Base-by-base conservation (phyloP, 768 basidiomycete species). In the Psilocybe cubensis region DNA sequence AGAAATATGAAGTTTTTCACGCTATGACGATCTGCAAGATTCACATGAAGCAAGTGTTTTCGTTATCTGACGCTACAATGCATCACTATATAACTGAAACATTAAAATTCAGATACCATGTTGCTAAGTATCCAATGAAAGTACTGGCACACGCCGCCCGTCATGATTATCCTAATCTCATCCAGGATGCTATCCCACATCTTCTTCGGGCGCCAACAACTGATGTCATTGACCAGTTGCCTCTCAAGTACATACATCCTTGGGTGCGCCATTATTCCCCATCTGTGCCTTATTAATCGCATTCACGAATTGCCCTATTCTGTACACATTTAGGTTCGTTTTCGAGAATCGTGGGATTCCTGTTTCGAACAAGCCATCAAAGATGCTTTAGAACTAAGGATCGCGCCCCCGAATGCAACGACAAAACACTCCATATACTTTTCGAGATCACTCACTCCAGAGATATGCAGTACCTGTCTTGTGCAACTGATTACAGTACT, bases 1-100 rank as follows among this genome's bases (percentile, higher is more conserved):
- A 68, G 48, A 69, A 68, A 41, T 70, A 69, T 44, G 66, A 68
- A 45, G 66, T 70, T 9, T 72, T 63, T 45, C 55, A 62, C 28
- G 68, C 66, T 1, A 69, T 71, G 62, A 65, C 63, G 21, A 56
- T 63, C 7, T 69, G 68, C 51, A 57, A 58, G 29, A 48, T 54
- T 12, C 60, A 60, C n/a, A 67, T 70, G 66, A 61, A 46, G 69
- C 70, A 40, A n/a, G 56, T 50, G 47, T 24, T n/a, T 18, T 18
- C 8, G 11, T 18, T 20, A 21, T 14, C 35, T 35, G 17, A 35
- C 35, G 3, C 40, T n/a, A 10, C n/a, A n/a, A n/a, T n/a, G n/a
- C n/a, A n/a, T n/a, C n/a, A n/a, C n/a, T n/a, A n/a, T n/a, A n/a
- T n/a, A n/a, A n/a, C n/a, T n/a, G n/a, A n/a, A n/a, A n/a, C n/a